Percentiles rank a stretch among this genome's conserved stretches.
Evolutionary conservation across 2,329 filamentous ascomycete genomes (phyloP).

Genomic region (Talaromyces marneffei): DNA sequence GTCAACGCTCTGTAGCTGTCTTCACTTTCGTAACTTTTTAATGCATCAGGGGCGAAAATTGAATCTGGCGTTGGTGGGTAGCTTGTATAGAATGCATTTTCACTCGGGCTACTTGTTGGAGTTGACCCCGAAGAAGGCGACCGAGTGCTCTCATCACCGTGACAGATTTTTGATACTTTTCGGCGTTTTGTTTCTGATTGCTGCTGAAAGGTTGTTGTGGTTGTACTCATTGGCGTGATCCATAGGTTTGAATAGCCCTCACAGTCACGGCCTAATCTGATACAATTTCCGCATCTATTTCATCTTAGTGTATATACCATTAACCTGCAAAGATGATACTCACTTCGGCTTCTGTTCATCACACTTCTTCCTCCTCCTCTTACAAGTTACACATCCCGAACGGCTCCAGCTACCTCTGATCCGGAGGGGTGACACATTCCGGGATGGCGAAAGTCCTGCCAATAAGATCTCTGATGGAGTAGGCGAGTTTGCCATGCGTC

Average conservation of each 20-base stretch:
- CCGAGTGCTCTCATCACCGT: neutral
- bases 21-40: neutral
- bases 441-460: neutral
- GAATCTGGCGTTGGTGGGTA: neutral
- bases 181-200: conserved; percentile 19
- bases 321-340: neutral
- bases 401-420: conserved; percentile 33
- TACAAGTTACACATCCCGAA: conserved; percentile 37
- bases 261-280: conserved; percentile 29
- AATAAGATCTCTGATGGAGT: neutral
- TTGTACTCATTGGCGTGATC: conserved; percentile 31
- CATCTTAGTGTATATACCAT: neutral
- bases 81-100: neutral
- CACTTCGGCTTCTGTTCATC: conserved; percentile 35
- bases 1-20: neutral
- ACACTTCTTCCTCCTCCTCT: conserved; percentile 34
- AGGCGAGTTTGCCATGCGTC: neutral
- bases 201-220: conserved; percentile 26
- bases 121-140: neutral
- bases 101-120: neutral
- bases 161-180: conserved; percentile 17
- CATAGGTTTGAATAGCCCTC: conserved; percentile 36
- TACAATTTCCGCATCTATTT: conserved; percentile 27
- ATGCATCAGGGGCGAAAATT: neutral
- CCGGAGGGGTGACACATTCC: conserved; percentile 21